Conservation (phyloP, 1,284 basidiomycete species). For the Pholiota adiposa region DNA sequence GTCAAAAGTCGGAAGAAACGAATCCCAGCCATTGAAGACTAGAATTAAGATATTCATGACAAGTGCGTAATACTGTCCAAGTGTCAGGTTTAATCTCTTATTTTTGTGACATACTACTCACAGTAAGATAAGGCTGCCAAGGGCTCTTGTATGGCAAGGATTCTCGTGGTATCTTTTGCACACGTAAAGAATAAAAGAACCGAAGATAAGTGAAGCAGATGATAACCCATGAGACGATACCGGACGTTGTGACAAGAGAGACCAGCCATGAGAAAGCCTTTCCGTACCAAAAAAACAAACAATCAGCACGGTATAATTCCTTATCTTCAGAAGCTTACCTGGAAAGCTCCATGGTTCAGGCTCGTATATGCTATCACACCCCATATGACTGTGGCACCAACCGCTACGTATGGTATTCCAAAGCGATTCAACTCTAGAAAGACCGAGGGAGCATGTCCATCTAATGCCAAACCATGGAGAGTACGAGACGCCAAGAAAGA, state of each 20-base stretch:
- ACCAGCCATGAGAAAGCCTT: constrained; percentile 32
- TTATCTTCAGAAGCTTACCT: constrained; percentile 15
- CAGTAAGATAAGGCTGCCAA: constrained; percentile 31
- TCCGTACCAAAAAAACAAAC: not conserved
- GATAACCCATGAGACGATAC: constrained; percentile 30
- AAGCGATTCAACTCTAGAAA: constrained; percentile 30
- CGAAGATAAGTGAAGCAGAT: constrained; percentile 31
- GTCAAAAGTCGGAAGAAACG: constrained; percentile 27
- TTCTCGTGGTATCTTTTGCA: constrained; percentile 26
- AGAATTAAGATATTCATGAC: constrained; percentile 28
- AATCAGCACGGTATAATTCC: not conserved
- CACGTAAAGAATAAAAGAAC: constrained; percentile 27
- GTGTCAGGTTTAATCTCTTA: not conserved
- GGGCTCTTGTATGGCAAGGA: constrained; percentile 30
- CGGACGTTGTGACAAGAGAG: constrained; percentile 31
- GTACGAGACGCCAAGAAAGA: constrained; percentile 35
- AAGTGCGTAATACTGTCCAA: constrained; percentile 29
- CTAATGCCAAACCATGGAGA: constrained; percentile 31
- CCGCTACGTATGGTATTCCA: constrained; percentile 29
- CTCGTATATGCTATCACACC: constrained; percentile 29
- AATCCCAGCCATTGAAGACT: constrained; percentile 29
- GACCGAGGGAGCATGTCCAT: constrained; percentile 29
- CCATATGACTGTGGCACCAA: constrained; percentile 27
- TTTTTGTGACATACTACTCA: constrained; percentile 8
- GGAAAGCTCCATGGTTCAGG: constrained; percentile 27